Percentiles rank a stretch among this genome's conserved stretches.
These are phyloP conservation scores for Myxozyma monticola DNA, from an alignment of 805 yeast genomes.

Conservation along the genomic window DNA sequence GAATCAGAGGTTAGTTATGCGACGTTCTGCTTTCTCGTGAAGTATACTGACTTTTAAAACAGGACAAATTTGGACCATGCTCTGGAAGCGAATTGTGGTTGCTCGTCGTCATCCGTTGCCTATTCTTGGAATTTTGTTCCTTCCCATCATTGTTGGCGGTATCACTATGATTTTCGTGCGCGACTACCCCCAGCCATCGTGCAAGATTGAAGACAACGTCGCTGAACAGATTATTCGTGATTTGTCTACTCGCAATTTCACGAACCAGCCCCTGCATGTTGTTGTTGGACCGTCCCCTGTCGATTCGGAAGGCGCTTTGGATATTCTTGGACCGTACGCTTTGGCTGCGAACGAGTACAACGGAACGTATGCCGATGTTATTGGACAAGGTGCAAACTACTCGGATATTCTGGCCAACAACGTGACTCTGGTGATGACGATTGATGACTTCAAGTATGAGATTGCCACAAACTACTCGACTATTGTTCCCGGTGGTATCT, in stretches of 20 bases:
- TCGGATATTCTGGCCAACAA: constrained; percentile 14
- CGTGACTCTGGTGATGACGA: constrained; percentile 28
- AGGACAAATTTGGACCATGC: constrained; percentile 37
- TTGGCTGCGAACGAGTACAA: constrained; percentile 12
- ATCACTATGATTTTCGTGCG: constrained; percentile 29
- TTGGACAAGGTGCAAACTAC: constrained; percentile 13
- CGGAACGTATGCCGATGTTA: constrained; percentile 14
- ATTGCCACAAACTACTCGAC: constrained; percentile 32
- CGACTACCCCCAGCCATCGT: constrained; percentile 28
- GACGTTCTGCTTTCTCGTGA: neutral
- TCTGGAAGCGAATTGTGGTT: constrained; percentile 37
- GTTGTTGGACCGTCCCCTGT: constrained; percentile 28
- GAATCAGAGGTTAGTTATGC: constrained; percentile 15
- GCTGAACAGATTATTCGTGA: constrained; percentile 27
- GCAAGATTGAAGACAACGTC: constrained; percentile 26
- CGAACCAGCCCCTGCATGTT: constrained; percentile 15
- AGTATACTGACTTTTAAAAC: no score
- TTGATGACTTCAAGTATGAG: constrained; percentile 30
- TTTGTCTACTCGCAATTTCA: constrained; percentile 13
- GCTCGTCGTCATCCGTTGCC: constrained; percentile 37
- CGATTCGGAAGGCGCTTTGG: constrained; percentile 26
- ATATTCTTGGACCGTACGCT: constrained; percentile 14
- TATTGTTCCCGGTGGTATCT: constrained; percentile 40
- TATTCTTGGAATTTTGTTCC: constrained; percentile 33
- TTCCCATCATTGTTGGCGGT: constrained; percentile 39